These are phyloP conservation scores for Aphanocladium album DNA, from an alignment of 2,329 filamentous ascomycete genomes.

Conservation along the genomic window DNA sequence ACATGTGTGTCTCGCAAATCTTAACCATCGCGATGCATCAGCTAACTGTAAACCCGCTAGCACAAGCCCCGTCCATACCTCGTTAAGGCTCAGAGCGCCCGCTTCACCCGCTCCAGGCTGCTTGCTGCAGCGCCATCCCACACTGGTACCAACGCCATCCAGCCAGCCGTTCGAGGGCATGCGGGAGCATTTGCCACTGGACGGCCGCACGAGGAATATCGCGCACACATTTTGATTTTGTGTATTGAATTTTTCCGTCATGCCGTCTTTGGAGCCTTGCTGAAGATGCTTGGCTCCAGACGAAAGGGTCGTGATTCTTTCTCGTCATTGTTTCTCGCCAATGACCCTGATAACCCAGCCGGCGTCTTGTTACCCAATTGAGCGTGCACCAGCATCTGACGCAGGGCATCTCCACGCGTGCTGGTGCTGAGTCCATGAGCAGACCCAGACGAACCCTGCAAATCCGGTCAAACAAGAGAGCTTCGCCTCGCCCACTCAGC, in stretches of 20 bases:
- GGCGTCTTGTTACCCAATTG: background rate
- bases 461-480: conserved; percentile 1
- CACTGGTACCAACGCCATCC: background rate
- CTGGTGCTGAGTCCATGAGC: background rate
- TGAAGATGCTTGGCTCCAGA: no score
- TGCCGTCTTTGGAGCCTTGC: background rate
- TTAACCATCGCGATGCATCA: background rate
- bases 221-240: background rate
- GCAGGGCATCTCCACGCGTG: conserved; percentile 3
- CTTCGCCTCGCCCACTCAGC: background rate
- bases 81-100: no score
- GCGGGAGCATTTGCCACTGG: conserved; percentile 10
- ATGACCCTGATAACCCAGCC: conserved; percentile 1
- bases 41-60: background rate
- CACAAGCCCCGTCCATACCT: background rate
- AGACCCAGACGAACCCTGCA: background rate
- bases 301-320: background rate
- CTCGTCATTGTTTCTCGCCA: background rate
- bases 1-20: background rate
- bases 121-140: background rate
- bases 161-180: conserved; percentile 8
- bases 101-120: background rate
- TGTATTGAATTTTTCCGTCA: background rate
- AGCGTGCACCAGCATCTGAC: background rate
- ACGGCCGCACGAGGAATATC: conserved; percentile 1